Conservation (phyloP, 148 eudicot genomes). For the Heliamphora exappendiculata region DNA sequence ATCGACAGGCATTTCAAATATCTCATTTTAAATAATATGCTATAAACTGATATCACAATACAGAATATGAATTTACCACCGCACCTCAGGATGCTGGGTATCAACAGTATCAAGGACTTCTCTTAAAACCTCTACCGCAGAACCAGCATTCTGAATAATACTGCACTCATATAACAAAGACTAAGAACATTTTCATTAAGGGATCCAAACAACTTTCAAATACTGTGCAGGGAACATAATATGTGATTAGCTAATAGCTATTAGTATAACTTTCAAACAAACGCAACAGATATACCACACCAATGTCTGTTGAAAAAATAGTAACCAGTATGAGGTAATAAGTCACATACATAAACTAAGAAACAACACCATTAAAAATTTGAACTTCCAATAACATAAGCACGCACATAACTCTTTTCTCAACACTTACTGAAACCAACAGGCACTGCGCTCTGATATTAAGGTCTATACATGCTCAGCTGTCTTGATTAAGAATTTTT, state of each 20-base stretch:
- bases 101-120: slow-evolving; percentile 90
- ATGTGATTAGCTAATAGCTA: neutral
- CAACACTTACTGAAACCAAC: neutral
- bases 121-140: slow-evolving; percentile 77
- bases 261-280: neutral
- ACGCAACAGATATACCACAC: neutral
- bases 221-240: neutral
- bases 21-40: neutral
- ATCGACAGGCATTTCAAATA: neutral
- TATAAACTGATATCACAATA: neutral
- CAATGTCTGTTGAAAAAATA: neutral
- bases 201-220: neutral
- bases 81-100: slow-evolving; percentile 72
- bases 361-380: neutral
- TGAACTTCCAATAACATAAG: neutral
- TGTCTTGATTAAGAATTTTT: neutral
- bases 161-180: slow-evolving; percentile 31
- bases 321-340: neutral
- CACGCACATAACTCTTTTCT: neutral
- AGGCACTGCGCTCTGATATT: neutral
- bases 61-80: slow-evolving; percentile 9
- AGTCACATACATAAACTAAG: neutral
- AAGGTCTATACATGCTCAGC: neutral
- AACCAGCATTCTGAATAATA: slow-evolving; percentile 76
- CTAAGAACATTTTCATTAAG: neutral